Evolutionary conservation across 192 early-diverging fungal genomes (phyloP).

Genomic region (Phlyctochytrium bullatum): DNA sequence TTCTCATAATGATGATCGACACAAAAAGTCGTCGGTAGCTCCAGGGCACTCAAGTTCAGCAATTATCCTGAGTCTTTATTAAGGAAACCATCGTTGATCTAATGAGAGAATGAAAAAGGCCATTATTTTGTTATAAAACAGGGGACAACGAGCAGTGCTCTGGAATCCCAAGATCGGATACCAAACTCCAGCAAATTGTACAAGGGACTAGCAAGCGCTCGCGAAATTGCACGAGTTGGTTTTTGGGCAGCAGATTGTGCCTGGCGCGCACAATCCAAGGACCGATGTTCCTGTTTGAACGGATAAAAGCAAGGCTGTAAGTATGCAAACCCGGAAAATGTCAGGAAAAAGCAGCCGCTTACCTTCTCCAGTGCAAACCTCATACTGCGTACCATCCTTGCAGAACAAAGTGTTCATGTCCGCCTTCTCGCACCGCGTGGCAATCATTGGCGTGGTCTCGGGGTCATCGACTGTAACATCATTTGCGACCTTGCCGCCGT

Average conservation of each 20-base stretch:
- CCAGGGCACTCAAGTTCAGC: too few relatives aligned
- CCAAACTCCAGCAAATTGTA: too few relatives aligned
- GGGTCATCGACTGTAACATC: neutral
- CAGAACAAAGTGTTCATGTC: neutral
- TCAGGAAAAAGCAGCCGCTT: neutral
- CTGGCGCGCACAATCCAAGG: neutral
- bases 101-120: too few relatives aligned
- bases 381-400: neutral
- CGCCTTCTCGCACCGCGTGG: neutral
- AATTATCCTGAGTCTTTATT: too few relatives aligned
- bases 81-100: too few relatives aligned
- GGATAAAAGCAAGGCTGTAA: neutral
- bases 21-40: too few relatives aligned
- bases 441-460: neutral
- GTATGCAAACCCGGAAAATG: neutral
- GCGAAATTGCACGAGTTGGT: neutral
- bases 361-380: neutral
- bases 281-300: neutral
- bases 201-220: neutral
- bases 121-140: too few relatives aligned
- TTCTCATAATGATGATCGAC: too few relatives aligned
- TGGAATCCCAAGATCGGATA: too few relatives aligned
- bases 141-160: too few relatives aligned
- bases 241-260: conserved; percentile 1
- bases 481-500: too few relatives aligned